Conservation (phyloP, 2,329 filamentous ascomycete species). For the Fusarium drepaniforme region DNA sequence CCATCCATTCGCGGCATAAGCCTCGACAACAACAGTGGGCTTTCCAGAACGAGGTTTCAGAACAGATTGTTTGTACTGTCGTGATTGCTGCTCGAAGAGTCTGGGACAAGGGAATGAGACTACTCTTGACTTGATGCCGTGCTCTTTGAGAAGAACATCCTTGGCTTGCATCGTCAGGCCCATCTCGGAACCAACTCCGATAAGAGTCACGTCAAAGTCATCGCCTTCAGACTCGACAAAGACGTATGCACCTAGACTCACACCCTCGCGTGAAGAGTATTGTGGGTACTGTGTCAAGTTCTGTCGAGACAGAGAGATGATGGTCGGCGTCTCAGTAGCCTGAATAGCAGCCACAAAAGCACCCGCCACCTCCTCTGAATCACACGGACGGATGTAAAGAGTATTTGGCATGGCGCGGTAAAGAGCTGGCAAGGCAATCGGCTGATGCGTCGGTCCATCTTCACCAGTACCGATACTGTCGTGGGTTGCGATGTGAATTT, state of each 20-base stretch:
- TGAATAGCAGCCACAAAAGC: slow-evolving; percentile 64
- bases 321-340: slow-evolving; percentile 54
- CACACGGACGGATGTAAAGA: slow-evolving; percentile 69
- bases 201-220: slow-evolving; percentile 58
- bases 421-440: slow-evolving; percentile 66
- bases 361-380: slow-evolving; percentile 68
- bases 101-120: slow-evolving; percentile 60
- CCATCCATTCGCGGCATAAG: slow-evolving; percentile 69
- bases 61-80: slow-evolving; percentile 59
- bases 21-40: slow-evolving; percentile 69
- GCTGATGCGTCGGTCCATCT: slow-evolving; percentile 73
- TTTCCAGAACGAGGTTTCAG: slow-evolving; percentile 57
- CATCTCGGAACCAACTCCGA: slow-evolving; percentile 55
- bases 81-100: slow-evolving; percentile 56
- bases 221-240: slow-evolving; percentile 53
- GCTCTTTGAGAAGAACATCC: slow-evolving; percentile 53
- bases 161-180: slow-evolving; percentile 48
- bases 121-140: slow-evolving; percentile 53
- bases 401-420: slow-evolving; percentile 74
- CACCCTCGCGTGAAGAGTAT: slow-evolving; percentile 54
- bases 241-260: slow-evolving; percentile 59
- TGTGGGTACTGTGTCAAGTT: slow-evolving; percentile 55
- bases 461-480: slow-evolving; percentile 71
- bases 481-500: slow-evolving; percentile 72
- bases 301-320: slow-evolving; percentile 63